Evolutionary conservation across 2,329 filamentous ascomycete species (phyloP).

Genomic region (Chrysoporthe cubensis): DNA sequence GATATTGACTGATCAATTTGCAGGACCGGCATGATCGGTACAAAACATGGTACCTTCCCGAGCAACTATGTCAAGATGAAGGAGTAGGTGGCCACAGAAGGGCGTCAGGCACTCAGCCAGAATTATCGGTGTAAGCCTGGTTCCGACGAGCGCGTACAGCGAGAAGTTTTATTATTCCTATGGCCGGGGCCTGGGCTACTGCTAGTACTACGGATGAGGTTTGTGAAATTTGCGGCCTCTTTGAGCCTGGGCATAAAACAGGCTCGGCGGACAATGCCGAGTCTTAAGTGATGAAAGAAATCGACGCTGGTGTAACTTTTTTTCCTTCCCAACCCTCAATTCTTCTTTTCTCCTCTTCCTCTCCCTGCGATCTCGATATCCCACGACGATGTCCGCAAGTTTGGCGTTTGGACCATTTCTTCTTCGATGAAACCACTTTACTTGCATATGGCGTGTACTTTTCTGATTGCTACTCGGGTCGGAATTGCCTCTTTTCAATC

Average conservation of each 20-base stretch:
- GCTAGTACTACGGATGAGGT: background rate
- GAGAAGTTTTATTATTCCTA: background rate
- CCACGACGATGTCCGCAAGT: constrained; percentile 14
- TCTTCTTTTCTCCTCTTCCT: background rate
- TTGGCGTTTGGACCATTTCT: constrained; percentile 8
- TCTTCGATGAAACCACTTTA: background rate
- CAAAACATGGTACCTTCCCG: constrained; percentile 88
- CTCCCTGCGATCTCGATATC: constrained; percentile 2
- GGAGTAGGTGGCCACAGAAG: constrained; percentile 41
- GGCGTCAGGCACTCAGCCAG: background rate
- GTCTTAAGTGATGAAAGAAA: background rate
- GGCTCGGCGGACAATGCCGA: background rate
- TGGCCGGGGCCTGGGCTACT: background rate
- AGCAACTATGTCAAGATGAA: constrained; percentile 76
- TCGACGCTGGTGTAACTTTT: background rate
- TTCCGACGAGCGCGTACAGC: background rate
- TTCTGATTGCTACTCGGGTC: background rate
- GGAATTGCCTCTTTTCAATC: background rate
- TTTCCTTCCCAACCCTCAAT: background rate
- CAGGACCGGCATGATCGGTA: constrained; percentile 87
- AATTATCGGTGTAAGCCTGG: too few species aligned
- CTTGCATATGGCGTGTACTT: constrained; percentile 9
- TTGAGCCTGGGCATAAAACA: background rate
- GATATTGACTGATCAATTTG: constrained; percentile 20
- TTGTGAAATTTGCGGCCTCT: background rate